Percentiles rank a stretch among this genome's conserved stretches.
Conservation (phyloP, 768 basidiomycete species). For the Wakefieldia striispora region DNA sequence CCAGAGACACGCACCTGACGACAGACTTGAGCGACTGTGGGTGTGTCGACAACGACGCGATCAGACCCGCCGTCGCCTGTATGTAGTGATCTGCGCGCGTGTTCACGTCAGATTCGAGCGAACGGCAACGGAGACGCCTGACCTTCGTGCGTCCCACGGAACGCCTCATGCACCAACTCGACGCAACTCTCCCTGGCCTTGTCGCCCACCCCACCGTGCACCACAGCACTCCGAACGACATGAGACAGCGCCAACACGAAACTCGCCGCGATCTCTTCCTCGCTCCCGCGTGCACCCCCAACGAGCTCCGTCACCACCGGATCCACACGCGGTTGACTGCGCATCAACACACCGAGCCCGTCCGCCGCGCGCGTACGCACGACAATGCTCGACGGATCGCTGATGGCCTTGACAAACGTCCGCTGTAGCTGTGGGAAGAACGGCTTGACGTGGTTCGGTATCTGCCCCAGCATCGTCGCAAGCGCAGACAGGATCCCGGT, state of each 20-base stretch:
- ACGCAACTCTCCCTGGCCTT: constrained; percentile 69
- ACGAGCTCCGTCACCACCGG: constrained; percentile 91
- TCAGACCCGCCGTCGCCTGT: constrained; percentile 59
- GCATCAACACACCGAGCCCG: constrained; percentile 88
- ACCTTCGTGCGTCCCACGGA: constrained; percentile 73
- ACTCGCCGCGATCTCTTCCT: constrained; percentile 69
- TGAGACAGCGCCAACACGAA: constrained; percentile 73
- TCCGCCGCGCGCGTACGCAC: constrained; percentile 79
- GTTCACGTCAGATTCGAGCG: neutral
- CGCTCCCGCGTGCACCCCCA: constrained; percentile 53
- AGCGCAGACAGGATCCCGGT: constrained; percentile 86
- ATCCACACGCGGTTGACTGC: constrained; percentile 85
- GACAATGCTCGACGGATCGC: constrained; percentile 72
- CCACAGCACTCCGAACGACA: constrained; percentile 62
- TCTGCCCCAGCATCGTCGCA: constrained; percentile 78
- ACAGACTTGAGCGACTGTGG: constrained; percentile 63
- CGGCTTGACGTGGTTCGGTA: constrained; percentile 88
- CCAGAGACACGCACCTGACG: constrained; percentile 55
- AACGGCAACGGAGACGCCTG: neutral
- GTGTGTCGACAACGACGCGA: constrained; percentile 61
- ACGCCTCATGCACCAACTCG: constrained; percentile 77
- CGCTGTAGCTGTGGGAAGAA: constrained; percentile 98
- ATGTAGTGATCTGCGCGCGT: constrained; percentile 59
- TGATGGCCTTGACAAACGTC: constrained; percentile 91
- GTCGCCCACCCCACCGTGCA: constrained; percentile 69